phyloP scores from a whole-genome alignment of 805 yeast species.

The Tetrapisispora arboricola region DNA sequence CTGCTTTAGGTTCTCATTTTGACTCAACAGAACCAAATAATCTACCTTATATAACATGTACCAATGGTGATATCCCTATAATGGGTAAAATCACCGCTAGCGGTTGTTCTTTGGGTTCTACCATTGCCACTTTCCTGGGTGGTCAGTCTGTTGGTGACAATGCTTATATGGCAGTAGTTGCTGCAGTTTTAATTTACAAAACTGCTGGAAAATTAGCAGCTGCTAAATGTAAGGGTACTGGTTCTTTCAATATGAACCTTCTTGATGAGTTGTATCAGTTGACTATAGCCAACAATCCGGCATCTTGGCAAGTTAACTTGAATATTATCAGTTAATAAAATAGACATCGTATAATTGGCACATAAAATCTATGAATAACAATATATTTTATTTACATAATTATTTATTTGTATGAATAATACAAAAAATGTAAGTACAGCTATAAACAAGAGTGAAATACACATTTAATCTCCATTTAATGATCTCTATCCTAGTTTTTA shows the following conservation, averaged over 20 bases:
- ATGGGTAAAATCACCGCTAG: slow-evolving; percentile 71
- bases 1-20: slow-evolving; percentile 12
- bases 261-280: slow-evolving; percentile 24
- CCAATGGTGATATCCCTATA: slow-evolving; percentile 49
- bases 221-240: slow-evolving; percentile 28
- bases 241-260: slow-evolving; percentile 23
- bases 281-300: slow-evolving; percentile 17
- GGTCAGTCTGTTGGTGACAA: slow-evolving; percentile 29
- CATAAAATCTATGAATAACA: not conserved
- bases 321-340: slow-evolving; percentile 7
- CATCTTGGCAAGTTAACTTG: slow-evolving; percentile 17
- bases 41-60: slow-evolving; percentile 23
- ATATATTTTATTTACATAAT: not conserved
- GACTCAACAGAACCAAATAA: slow-evolving; percentile 11
- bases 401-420: not conserved
- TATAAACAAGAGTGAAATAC: not conserved
- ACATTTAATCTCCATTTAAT: too few species aligned
- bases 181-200: slow-evolving; percentile 51
- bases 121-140: slow-evolving; percentile 49
- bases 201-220: slow-evolving; percentile 51
- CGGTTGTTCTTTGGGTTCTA: slow-evolving; percentile 75
- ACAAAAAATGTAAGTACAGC: not conserved
- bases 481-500: slow-evolving; percentile 39
- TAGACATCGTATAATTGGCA: slow-evolving; percentile 5
- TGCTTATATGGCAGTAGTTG: slow-evolving; percentile 38